Evolutionary conservation across 2,329 filamentous ascomycete species (phyloP), one percentile per base, ranked within the genome.

Genomic region (Pseudopyrenochaeta lycopersici): DNA sequence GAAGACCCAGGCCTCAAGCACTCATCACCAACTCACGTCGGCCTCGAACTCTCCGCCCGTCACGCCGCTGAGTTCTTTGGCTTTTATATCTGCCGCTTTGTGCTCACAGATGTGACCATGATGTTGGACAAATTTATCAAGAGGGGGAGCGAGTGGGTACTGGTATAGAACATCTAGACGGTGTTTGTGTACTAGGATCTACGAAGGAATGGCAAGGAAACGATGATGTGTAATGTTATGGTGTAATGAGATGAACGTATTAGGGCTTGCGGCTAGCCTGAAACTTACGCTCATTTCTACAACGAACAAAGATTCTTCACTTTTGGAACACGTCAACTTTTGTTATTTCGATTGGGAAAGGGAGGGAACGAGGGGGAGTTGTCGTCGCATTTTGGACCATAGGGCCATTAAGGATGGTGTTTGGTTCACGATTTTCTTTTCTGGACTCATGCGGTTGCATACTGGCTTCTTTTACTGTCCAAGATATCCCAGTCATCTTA

Each of bases 1-100:
- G 94, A 97, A 73, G 94, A 98, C 71, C 94, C 94, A 5, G 94
- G 94, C 9, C 84, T 98, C 49, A 90, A 91, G 64, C 91, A 95
- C 76, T 92, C 92, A 15, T 94, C 93, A 65, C 92, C 92, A 68
- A 98, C 95, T 7, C 93, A 97, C 72, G 93, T 99, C 47, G 95
- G 95, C 9, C 85, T 99, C 30, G 95, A 99, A 77, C 84, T 99
- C 35, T 95, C 92, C 73, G 92, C 92, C 31, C 87, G 94, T 35
- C 94, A 97, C 75, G 95, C 94, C 7, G 91, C 94, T 30, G 95
- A 99, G 77, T 99, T 99, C 77, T 99, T 99, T 74, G 93, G 90
- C 14, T 97, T 99, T 76, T 98, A 95, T 74, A 85, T 99, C 23
- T 97, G 94, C 76, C 89, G 95, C 15, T 99, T 99, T 73, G 92